A percentile compares a stretch with the other conserved stretches of the same genome.
Conservation (phyloP, 2,329 filamentous ascomycete genomes). For the Cylindrodendrum hubeiense region DNA sequence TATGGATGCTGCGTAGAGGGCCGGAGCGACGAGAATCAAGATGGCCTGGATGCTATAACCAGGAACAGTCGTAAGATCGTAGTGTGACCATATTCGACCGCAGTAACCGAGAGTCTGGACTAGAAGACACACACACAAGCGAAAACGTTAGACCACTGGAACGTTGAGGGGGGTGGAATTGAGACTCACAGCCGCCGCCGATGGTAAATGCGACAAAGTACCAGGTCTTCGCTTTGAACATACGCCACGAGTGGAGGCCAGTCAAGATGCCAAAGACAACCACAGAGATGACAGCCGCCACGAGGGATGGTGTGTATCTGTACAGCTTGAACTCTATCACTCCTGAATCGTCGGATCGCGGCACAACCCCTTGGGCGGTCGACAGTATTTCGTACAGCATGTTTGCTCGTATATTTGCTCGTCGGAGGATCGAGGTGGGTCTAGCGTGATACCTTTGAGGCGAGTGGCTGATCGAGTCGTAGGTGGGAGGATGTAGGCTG, state of each 20-base stretch:
- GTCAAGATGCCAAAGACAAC: conserved; percentile 60
- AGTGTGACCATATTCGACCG: conserved; percentile 17
- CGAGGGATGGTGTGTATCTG: conserved; percentile 55
- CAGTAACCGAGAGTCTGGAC: conserved; percentile 60
- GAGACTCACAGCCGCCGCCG: conserved; percentile 61
- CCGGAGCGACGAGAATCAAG: conserved; percentile 59
- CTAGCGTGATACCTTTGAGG: too few species aligned
- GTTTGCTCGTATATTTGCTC: too few species aligned
- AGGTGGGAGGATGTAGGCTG: too few species aligned
- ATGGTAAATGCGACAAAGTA: conserved; percentile 64
- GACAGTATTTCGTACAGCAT: too few species aligned
- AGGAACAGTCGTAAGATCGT: neutral
- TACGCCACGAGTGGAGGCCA: conserved; percentile 56
- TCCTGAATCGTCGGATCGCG: neutral
- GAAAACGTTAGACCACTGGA: conserved; percentile 16
- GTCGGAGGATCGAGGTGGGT: too few species aligned
- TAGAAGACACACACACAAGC: conserved; percentile 13
- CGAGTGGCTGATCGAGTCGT: too few species aligned
- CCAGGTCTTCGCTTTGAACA: conserved; percentile 59
- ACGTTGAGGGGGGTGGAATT: neutral
- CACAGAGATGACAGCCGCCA: conserved; percentile 48
- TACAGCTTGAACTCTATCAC: conserved; percentile 18
- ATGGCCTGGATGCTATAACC: conserved; percentile 51
- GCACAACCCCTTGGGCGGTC: too few species aligned
- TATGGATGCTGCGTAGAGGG: conserved; percentile 62